These are phyloP conservation scores for Eimeria tenella DNA, from an alignment of 169 alveolate species.

Conservation along the genomic window DNA sequence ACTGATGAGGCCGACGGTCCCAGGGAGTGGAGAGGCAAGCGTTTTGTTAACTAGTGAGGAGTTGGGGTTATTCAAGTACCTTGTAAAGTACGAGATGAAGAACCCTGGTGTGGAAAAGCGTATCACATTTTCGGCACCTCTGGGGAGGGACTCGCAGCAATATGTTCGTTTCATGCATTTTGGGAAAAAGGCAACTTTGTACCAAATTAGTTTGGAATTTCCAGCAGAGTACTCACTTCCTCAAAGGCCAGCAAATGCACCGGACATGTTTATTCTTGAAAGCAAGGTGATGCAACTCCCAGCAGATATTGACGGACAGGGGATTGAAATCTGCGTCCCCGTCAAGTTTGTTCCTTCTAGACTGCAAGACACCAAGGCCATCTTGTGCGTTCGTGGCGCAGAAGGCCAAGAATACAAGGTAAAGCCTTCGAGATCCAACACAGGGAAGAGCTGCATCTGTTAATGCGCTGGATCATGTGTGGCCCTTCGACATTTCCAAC, in stretches of 20 bases:
- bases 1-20: slow-evolving; percentile 46
- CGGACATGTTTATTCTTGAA: slow-evolving; percentile 58
- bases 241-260: slow-evolving; percentile 15
- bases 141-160: slow-evolving; percentile 68
- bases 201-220: slow-evolving; percentile 57
- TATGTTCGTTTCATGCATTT: slow-evolving; percentile 76
- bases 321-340: slow-evolving; percentile 65
- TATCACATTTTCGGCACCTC: slow-evolving; percentile 76
- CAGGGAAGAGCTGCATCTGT: neutral
- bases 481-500: neutral
- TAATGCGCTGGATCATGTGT: neutral
- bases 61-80: slow-evolving; percentile 68
- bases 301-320: slow-evolving; percentile 61
- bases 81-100: slow-evolving; percentile 41
- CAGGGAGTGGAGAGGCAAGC: slow-evolving; percentile 71
- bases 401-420: slow-evolving; percentile 82
- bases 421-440: neutral
- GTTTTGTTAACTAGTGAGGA: slow-evolving; percentile 68
- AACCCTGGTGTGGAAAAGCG: slow-evolving; percentile 71
- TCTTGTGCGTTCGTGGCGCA: slow-evolving; percentile 76
- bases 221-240: slow-evolving; percentile 31
- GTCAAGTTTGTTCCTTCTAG: slow-evolving; percentile 81
- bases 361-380: slow-evolving; percentile 81
- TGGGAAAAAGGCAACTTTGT: slow-evolving; percentile 70
- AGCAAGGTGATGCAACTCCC: slow-evolving; percentile 56